Conservation (phyloP, 2,329 filamentous ascomycete genomes). For the Diaporthe sp. region DNA sequence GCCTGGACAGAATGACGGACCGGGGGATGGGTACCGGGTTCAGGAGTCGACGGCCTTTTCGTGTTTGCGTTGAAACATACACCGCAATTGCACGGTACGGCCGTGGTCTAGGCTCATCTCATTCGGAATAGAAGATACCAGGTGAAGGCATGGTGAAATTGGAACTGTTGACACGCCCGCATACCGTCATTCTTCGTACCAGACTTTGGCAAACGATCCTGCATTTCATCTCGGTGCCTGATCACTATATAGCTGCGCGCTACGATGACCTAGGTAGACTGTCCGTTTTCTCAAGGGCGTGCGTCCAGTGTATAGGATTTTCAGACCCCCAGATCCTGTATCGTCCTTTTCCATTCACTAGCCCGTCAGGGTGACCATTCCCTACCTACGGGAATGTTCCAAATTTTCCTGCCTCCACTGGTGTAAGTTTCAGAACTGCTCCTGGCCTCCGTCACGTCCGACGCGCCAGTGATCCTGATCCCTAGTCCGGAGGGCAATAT, state of each 20-base stretch:
- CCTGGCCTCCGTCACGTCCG: neutral
- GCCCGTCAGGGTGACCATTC: neutral
- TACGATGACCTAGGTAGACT: too few species aligned
- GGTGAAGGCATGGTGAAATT: neutral
- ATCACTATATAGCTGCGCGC: too few species aligned
- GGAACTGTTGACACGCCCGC: too few species aligned
- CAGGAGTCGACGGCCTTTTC: too few species aligned
- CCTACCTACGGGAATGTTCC: neutral
- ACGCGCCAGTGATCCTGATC: neutral
- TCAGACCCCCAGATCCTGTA: neutral
- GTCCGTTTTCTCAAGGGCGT: too few species aligned
- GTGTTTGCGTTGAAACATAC: too few species aligned
- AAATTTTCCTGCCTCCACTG: neutral
- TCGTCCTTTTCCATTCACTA: neutral
- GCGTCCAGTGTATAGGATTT: too few species aligned
- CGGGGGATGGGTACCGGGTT: too few species aligned
- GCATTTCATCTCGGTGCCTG: neutral
- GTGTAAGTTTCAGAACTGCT: neutral
- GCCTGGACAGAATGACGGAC: neutral
- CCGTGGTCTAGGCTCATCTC: neutral
- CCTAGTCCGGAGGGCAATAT: neutral
- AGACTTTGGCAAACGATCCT: neutral
- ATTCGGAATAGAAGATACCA: neutral
- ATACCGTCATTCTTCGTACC: neutral
- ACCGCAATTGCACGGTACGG: neutral